Evolutionary conservation across 2,329 filamentous ascomycete genomes (phyloP).

Genomic region (Incumbomyces delicatus): DNA sequence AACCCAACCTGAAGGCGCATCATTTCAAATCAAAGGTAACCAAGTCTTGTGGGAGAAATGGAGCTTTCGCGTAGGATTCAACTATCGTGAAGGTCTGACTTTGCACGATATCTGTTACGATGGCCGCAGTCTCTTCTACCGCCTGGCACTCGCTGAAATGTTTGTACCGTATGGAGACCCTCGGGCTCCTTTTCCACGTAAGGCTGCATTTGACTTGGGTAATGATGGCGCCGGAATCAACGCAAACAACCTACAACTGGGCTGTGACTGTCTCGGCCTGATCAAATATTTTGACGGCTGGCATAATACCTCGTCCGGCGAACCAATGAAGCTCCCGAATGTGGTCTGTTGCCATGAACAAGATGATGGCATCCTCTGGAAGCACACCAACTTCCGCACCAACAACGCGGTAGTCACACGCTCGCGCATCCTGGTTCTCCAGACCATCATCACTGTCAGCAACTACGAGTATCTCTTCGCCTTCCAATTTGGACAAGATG

Average conservation of each 20-base stretch:
- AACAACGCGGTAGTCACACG: conserved; percentile 27
- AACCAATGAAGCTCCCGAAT: conserved; percentile 31
- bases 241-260: conserved; percentile 28
- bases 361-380: conserved; percentile 32
- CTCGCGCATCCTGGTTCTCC: conserved; percentile 27
- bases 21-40: conserved; percentile 25
- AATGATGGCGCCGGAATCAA: conserved; percentile 34
- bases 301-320: conserved; percentile 27
- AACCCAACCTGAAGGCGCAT: conserved; percentile 29
- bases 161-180: conserved; percentile 37
- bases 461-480: conserved; percentile 39
- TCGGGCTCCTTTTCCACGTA: conserved; percentile 32
- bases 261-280: conserved; percentile 30
- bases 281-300: conserved; percentile 37
- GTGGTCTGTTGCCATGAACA: conserved; percentile 34
- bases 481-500: conserved; percentile 34
- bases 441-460: conserved; percentile 32
- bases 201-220: conserved; percentile 37
- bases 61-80: conserved; percentile 35
- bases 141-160: conserved; percentile 35
- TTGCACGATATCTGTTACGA: conserved; percentile 34
- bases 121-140: conserved; percentile 32
- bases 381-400: conserved; percentile 32
- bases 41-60: conserved; percentile 35
- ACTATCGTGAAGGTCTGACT: conserved; percentile 36